These are phyloP conservation scores for Saccharomyces hybrid DNA, from an alignment of 1,139 yeast species.

Conservation along the genomic window DNA sequence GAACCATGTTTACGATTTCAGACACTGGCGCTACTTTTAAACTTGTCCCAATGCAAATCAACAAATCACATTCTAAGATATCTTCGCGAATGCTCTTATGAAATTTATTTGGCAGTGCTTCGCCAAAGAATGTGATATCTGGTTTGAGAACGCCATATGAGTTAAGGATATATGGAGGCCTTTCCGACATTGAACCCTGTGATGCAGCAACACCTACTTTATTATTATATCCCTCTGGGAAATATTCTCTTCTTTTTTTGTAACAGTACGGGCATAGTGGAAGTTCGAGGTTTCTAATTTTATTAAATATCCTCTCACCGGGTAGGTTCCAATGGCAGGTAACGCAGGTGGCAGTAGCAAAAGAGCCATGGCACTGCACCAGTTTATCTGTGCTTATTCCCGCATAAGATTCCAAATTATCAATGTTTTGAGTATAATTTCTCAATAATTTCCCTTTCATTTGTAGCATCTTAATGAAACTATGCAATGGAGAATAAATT, in stretches of 20 bases:
- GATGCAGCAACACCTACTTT: slow-evolving; percentile 3
- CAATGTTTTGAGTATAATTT: slow-evolving; percentile 92
- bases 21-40: slow-evolving; percentile 95
- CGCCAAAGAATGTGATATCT: slow-evolving; percentile 92
- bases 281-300: slow-evolving; percentile 53
- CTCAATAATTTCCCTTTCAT: slow-evolving; percentile 73
- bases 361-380: slow-evolving; percentile 94
- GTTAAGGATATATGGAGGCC: slow-evolving; percentile 21
- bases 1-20: slow-evolving; percentile 72
- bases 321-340: slow-evolving; percentile 63
- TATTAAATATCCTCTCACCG: slow-evolving; percentile 59
- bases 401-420: slow-evolving; percentile 78
- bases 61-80: slow-evolving; percentile 62
- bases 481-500: slow-evolving; percentile 74
- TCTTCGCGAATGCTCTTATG: slow-evolving; percentile 57
- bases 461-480: slow-evolving; percentile 66
- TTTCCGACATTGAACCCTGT: not conserved
- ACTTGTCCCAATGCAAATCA: slow-evolving; percentile 89
- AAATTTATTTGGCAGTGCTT: slow-evolving; percentile 68
- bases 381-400: slow-evolving; percentile 63
- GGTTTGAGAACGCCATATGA: slow-evolving; percentile 91
- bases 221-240: slow-evolving; percentile 13
- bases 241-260: slow-evolving; percentile 36
- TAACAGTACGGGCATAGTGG: slow-evolving; percentile 69
- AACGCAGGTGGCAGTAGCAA: slow-evolving; percentile 82